Evolutionary conservation across 2,329 filamentous ascomycete species (phyloP).

Genomic region (Fusarium piperis): DNA sequence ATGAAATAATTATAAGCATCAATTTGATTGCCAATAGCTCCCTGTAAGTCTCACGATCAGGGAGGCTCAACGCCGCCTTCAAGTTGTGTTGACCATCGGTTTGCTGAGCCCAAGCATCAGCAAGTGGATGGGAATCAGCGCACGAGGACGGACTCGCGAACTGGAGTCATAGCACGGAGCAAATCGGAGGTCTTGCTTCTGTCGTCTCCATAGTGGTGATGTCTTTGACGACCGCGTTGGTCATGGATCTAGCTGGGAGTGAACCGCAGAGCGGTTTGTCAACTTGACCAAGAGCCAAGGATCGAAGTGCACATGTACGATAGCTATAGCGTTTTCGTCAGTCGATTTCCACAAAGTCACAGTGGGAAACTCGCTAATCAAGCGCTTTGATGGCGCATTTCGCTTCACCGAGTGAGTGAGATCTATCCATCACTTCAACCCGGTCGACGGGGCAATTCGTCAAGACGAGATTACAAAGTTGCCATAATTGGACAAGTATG

Average conservation of each 20-base stretch:
- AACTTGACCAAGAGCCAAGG: conserved; percentile 36
- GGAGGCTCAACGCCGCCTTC: conserved; percentile 57
- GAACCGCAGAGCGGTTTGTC: background rate
- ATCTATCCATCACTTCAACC: background rate
- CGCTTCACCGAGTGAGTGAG: conserved; percentile 65
- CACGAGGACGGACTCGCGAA: conserved; percentile 55
- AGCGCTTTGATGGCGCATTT: conserved; percentile 65
- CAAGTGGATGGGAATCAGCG: conserved; percentile 45
- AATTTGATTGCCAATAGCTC: background rate
- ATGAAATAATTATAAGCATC: conserved; percentile 40
- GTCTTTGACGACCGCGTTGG: conserved; percentile 45
- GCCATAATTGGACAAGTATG: background rate
- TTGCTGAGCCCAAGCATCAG: background rate
- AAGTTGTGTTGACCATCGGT: conserved; percentile 42
- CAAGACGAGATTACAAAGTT: background rate
- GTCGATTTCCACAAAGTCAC: conserved; percentile 37
- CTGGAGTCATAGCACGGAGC: conserved; percentile 37
- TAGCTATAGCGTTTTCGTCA: conserved; percentile 43
- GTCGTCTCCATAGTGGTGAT: conserved; percentile 42
- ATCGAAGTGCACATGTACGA: conserved; percentile 51
- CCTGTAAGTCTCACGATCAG: conserved; percentile 47
- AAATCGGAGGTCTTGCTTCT: conserved; percentile 47
- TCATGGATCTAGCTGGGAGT: conserved; percentile 17
- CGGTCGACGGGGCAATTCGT: background rate
- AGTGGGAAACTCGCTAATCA: conserved; percentile 57